phyloP scores from a whole-genome alignment of 2,329 filamentous ascomycete genomes.

The Parastagonospora nodorum region DNA sequence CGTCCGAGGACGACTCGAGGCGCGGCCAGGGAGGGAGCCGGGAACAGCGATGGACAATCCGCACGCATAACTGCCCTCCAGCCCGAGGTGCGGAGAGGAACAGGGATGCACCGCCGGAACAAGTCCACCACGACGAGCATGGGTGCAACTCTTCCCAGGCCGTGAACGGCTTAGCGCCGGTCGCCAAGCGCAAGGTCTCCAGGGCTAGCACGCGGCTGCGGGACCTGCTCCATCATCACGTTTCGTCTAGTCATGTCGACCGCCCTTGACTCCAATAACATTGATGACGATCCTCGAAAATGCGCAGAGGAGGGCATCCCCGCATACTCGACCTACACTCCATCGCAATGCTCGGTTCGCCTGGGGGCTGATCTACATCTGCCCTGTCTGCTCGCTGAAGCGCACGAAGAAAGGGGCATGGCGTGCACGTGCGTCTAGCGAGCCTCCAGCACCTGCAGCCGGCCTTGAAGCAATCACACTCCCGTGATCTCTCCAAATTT shows the following conservation, averaged over 20 bases:
- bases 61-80: not conserved
- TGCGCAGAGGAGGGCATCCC: not conserved
- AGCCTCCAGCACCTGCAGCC: not conserved
- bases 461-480: not conserved
- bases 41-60: conserved; percentile 13
- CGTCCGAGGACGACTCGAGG: too few relatives aligned
- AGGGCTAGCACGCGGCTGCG: conserved; percentile 5
- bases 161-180: conserved; percentile 21
- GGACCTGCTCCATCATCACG: too few relatives aligned
- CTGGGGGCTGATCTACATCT: too few relatives aligned
- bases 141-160: conserved; percentile 15
- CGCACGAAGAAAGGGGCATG: conserved; percentile 7
- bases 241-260: too few relatives aligned
- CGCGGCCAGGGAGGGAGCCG: too few relatives aligned
- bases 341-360: too few relatives aligned
- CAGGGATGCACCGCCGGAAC: conserved; percentile 19
- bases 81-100: conserved; percentile 25
- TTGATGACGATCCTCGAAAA: too few relatives aligned
- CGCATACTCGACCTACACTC: not conserved
- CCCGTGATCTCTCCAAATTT: not conserved
- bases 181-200: conserved; percentile 13
- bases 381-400: not conserved
- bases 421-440: conserved; percentile 16
- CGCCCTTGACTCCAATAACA: too few relatives aligned
- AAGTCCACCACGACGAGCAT: conserved; percentile 31